These are phyloP conservation scores for Antrodiella citrinella DNA, from an alignment of 768 basidiomycete species.

Conservation along the genomic window DNA sequence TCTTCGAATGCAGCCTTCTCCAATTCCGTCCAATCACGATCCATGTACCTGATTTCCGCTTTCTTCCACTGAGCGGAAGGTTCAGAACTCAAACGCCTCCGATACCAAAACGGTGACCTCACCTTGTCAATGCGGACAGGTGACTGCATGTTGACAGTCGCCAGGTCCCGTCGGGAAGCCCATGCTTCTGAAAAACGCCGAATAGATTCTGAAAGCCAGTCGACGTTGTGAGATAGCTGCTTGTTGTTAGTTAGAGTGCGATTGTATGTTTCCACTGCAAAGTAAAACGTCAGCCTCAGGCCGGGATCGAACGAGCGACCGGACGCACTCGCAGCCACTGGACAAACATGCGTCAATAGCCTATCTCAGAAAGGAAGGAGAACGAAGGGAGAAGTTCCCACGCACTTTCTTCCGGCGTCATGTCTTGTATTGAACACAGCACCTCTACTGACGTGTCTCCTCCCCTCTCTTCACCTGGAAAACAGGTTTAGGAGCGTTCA, in stretches of 20 bases:
- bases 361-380: conserved; percentile 6
- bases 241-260: conserved; percentile 42
- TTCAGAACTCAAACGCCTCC: conserved; percentile 5
- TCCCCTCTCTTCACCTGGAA: conserved; percentile 64
- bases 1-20: conserved; percentile 74
- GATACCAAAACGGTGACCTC: conserved; percentile 3
- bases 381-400: conserved; percentile 14
- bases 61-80: conserved; percentile 58
- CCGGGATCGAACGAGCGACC: not conserved
- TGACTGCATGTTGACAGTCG: conserved; percentile 56
- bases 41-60: conserved; percentile 53
- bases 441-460: conserved; percentile 70
- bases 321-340: conserved; percentile 11
- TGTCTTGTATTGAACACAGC: conserved; percentile 52
- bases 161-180: conserved; percentile 45
- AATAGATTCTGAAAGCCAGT: conserved; percentile 74
- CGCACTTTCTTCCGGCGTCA: conserved; percentile 64
- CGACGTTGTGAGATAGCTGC: conserved; percentile 53
- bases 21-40: conserved; percentile 62
- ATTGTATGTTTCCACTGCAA: conserved; percentile 48
- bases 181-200: conserved; percentile 67
- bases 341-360: conserved; percentile 10
- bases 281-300: not conserved
- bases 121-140: conserved; percentile 61
- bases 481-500: no score